phyloP scores from a whole-genome alignment of 257 asterid species.

The Lycium barbarum region DNA sequence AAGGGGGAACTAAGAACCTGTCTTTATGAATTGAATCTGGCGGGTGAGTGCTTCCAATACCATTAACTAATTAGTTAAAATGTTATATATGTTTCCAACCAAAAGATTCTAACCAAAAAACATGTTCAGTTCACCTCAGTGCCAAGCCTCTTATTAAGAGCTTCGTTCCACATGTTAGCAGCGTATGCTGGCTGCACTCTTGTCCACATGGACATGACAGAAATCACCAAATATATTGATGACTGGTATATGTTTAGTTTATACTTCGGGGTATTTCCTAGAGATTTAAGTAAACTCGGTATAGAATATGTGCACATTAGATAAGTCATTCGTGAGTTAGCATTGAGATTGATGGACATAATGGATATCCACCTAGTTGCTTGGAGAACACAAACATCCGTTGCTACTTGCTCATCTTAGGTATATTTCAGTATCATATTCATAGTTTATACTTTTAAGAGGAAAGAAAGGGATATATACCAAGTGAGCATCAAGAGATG shows the following conservation, averaged over 20 bases:
- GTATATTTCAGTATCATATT: neutral
- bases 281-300: neutral
- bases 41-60: neutral
- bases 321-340: conserved; percentile 3
- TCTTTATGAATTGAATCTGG: neutral
- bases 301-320: neutral
- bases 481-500: conserved; percentile 99
- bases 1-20: neutral
- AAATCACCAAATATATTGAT: conserved; percentile 53
- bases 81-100: neutral
- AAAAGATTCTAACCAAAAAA: neutral
- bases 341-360: conserved; percentile 17
- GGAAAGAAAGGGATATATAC: conserved; percentile 46
- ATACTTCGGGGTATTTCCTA: neutral
- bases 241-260: neutral
- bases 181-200: conserved; percentile 99
- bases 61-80: conserved; percentile 7
- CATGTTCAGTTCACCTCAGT: conserved; percentile 65
- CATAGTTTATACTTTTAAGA: conserved; percentile 8
- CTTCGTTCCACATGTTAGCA: conserved; percentile 99
- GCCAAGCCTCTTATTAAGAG: conserved; percentile 97
- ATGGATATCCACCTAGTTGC: neutral
- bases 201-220: conserved; percentile 99
- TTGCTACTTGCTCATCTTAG: neutral
- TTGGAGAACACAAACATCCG: conserved; percentile 9